Conservation (phyloP, 2,329 filamentous ascomycete species). For the Botryotinia calthae region DNA sequence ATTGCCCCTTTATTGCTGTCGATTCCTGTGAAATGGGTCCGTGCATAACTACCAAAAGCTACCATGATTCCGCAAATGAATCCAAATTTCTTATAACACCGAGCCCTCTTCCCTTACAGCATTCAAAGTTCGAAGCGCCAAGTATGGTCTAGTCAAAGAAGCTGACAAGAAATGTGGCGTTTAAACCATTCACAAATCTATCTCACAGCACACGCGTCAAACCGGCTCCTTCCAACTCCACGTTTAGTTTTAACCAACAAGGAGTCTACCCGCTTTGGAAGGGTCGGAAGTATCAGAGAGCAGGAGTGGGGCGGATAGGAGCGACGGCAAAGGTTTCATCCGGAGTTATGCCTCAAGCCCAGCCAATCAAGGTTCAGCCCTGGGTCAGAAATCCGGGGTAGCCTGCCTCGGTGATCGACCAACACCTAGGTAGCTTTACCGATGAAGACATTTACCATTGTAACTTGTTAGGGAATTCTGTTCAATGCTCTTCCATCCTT, state of each 20-base stretch:
- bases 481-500: neutral
- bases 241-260: neutral
- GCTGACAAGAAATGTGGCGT: neutral
- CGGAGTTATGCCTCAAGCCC: neutral
- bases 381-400: conserved; percentile 2
- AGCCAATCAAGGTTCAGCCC: neutral
- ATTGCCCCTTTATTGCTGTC: neutral
- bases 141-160: neutral
- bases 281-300: neutral
- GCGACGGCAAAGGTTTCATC: neutral
- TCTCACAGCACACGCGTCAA: neutral
- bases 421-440: neutral
- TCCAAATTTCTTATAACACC: neutral
- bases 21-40: neutral
- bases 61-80: neutral
- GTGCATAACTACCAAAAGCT: neutral
- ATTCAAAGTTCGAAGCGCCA: neutral
- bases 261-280: neutral
- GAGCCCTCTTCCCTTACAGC: neutral
- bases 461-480: neutral
- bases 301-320: neutral
- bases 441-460: neutral
- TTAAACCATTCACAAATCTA: neutral
- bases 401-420: conserved; percentile 6
- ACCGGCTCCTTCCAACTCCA: neutral